Percentiles rank a stretch among this genome's conserved stretches.
Conservation (phyloP, 164 flowering plant genomes). For the Umbilicus rupestris region DNA sequence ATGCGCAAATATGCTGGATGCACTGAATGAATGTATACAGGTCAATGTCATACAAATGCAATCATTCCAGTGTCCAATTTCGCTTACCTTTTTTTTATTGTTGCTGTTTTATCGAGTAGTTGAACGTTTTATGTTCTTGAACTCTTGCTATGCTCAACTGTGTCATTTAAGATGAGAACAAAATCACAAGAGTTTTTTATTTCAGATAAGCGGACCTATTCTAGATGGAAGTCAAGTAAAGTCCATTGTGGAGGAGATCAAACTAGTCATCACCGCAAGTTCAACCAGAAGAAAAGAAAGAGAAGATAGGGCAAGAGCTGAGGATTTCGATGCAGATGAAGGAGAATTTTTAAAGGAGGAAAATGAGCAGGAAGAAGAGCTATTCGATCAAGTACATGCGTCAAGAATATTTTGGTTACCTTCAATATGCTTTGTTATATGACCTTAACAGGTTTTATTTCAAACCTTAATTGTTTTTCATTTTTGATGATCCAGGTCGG, state of each 20-base stretch:
- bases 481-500: conserved; percentile 52
- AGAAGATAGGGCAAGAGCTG: conserved; percentile 81
- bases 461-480: too few relatives aligned
- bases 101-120: neutral
- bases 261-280: conserved; percentile 83
- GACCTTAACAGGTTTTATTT: too few relatives aligned
- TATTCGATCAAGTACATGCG: conserved; percentile 73
- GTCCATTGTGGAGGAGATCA: conserved; percentile 79
- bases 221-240: conserved; percentile 76
- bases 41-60: conserved; percentile 15
- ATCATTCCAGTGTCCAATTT: neutral
- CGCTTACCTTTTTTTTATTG: neutral
- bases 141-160: neutral
- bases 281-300: conserved; percentile 72
- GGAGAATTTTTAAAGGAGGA: conserved; percentile 82
- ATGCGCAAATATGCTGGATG: conserved; percentile 55
- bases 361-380: conserved; percentile 96
- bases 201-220: conserved; percentile 65
- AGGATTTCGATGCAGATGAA: conserved; percentile 96
- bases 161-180: neutral
- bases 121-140: too few relatives aligned
- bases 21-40: conserved; percentile 66
- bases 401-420: neutral
- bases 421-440: too few relatives aligned
- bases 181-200: neutral